A percentile compares a stretch with the other conserved stretches of the same genome.
These are phyloP conservation scores for Fusarium luffae DNA, from an alignment of 2,329 filamentous ascomycete genomes.

Conservation along the genomic window DNA sequence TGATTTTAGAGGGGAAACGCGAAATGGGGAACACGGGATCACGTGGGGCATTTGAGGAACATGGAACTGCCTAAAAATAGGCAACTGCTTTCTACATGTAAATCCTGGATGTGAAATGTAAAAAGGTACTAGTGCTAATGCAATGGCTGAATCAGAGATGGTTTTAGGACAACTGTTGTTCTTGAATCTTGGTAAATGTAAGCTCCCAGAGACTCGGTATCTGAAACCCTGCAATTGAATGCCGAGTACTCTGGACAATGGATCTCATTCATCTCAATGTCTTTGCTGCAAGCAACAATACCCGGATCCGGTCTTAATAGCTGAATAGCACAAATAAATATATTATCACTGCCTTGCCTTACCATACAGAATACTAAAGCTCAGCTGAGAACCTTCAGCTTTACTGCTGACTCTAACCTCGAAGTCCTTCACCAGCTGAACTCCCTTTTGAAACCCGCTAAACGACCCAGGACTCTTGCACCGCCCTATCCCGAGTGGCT, in stretches of 20 bases:
- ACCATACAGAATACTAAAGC: background rate
- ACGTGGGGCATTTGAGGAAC: conserved; percentile 30
- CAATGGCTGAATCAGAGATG: background rate
- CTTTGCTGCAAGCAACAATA: conserved; percentile 21
- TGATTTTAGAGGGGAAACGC: conserved; percentile 5
- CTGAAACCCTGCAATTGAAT: background rate
- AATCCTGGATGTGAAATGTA: background rate
- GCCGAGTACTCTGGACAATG: background rate
- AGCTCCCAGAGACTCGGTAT: background rate
- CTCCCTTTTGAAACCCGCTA: conserved; percentile 38
- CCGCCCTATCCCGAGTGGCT: conserved; percentile 31
- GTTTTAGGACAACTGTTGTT: background rate
- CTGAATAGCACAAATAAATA: background rate
- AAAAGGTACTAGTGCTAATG: background rate
- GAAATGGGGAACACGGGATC: conserved; percentile 41
- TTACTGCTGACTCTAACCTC: background rate
- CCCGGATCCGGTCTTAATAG: background rate
- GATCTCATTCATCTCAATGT: conserved; percentile 1
- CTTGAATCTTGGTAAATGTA: background rate
- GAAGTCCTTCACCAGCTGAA: conserved; percentile 15
- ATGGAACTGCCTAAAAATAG: conserved; percentile 8
- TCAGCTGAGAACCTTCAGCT: background rate
- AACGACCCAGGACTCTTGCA: conserved; percentile 19
- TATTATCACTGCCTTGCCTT: background rate
- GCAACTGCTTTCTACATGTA: background rate